Conservation (phyloP, 345 rosid species). For the Isatis tinctoria region DNA sequence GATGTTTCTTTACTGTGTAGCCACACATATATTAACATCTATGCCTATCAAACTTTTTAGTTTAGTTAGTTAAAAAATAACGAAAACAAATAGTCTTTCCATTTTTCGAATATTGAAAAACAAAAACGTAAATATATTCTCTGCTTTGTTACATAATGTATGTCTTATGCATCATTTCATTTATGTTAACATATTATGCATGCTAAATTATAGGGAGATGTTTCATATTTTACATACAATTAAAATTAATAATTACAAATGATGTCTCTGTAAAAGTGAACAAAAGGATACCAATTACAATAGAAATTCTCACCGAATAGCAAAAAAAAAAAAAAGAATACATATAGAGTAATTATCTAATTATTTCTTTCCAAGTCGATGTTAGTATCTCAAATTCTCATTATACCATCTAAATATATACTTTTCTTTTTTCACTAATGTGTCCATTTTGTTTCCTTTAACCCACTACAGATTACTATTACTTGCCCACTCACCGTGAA, state of each 20-base stretch:
- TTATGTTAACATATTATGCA: neutral
- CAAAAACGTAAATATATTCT: neutral
- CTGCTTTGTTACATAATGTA: neutral
- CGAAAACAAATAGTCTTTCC: neutral
- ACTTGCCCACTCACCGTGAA: constrained; percentile 12
- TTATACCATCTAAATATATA: neutral
- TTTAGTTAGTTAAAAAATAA: neutral
- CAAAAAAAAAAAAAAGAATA: neutral
- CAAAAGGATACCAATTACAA: neutral
- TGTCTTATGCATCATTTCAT: neutral
- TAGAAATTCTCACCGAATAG: neutral
- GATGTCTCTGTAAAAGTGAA: neutral
- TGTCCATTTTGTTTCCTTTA: neutral
- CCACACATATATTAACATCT: neutral
- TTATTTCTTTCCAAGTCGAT: neutral
- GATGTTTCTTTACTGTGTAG: neutral
- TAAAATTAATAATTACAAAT: neutral
- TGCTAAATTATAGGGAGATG: neutral
- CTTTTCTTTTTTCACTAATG: neutral
- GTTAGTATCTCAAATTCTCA: neutral
- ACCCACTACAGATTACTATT: constrained; percentile 1
- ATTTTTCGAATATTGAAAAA: neutral
- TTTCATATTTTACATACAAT: neutral
- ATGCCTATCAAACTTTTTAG: neutral
- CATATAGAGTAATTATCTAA: neutral